These are phyloP conservation scores for Quercus wislizeni DNA, from an alignment of 306 rosid genomes.

Conservation along the genomic window DNA sequence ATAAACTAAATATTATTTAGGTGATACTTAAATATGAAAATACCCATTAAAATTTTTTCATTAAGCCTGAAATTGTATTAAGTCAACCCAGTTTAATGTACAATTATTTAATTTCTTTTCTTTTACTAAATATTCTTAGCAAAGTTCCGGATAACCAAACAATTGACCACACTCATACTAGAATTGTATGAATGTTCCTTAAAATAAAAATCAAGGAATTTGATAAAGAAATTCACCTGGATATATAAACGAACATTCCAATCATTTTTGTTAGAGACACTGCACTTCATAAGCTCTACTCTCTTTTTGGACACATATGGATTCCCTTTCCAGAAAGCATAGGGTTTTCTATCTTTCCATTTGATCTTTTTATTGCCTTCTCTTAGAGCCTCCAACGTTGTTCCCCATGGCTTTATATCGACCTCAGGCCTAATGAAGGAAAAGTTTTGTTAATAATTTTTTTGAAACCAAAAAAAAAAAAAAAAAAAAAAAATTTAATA, in stretches of 20 bases:
- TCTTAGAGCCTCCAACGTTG: constrained; percentile 13
- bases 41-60: too few relatives aligned
- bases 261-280: constrained; percentile 21
- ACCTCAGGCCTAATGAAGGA: constrained; percentile 35
- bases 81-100: too few relatives aligned
- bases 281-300: constrained; percentile 31
- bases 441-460: not conserved
- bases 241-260: constrained; percentile 43
- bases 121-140: too few relatives aligned
- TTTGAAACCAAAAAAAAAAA: too few relatives aligned
- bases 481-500: not conserved
- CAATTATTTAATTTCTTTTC: too few relatives aligned
- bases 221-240: constrained; percentile 15
- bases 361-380: constrained; percentile 29
- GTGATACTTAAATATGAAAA: too few relatives aligned
- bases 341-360: constrained; percentile 47
- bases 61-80: too few relatives aligned
- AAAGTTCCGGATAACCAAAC: too few relatives aligned
- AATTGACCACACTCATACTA: too few relatives aligned
- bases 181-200: not conserved
- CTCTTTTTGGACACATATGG: constrained; percentile 11
- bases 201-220: not conserved
- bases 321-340: constrained; percentile 58
- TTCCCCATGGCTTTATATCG: constrained; percentile 44
- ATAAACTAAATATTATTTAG: too few relatives aligned